These are phyloP conservation scores for Myxozyma mucilagina DNA, from an alignment of 805 yeast genomes.

Conservation along the genomic window DNA sequence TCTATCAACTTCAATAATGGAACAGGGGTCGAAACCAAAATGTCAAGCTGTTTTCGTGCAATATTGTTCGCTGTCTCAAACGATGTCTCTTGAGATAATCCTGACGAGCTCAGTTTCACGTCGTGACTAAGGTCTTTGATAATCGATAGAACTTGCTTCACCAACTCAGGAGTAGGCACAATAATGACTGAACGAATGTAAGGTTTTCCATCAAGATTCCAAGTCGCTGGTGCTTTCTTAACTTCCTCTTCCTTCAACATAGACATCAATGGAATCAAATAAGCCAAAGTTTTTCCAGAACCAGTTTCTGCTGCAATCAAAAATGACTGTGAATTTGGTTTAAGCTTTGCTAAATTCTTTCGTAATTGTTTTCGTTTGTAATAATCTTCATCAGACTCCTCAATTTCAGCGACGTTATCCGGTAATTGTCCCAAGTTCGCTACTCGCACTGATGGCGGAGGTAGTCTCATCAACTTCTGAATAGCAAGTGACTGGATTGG, in stretches of 20 bases:
- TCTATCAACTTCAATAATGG: slow-evolving; percentile 36
- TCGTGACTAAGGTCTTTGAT: slow-evolving; percentile 32
- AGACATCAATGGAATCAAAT: slow-evolving; percentile 72
- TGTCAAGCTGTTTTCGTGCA: slow-evolving; percentile 58
- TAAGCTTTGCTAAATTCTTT: slow-evolving; percentile 28
- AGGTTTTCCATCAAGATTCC: slow-evolving; percentile 43
- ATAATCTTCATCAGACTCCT: slow-evolving; percentile 23
- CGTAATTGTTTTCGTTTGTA: slow-evolving; percentile 13
- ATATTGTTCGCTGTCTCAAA: slow-evolving; percentile 22
- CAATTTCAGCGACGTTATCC: not conserved
- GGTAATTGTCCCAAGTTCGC: slow-evolving; percentile 6
- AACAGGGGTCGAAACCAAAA: slow-evolving; percentile 79
- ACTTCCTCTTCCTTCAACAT: slow-evolving; percentile 61
- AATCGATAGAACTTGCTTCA: slow-evolving; percentile 67
- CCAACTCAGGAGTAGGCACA: slow-evolving; percentile 87
- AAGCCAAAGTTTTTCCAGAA: slow-evolving; percentile 94
- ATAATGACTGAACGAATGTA: slow-evolving; percentile 70
- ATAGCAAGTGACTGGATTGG: slow-evolving; percentile 82
- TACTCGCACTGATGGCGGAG: slow-evolving; percentile 16
- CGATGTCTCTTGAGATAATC: slow-evolving; percentile 23
- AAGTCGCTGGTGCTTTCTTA: slow-evolving; percentile 40
- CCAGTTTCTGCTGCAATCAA: slow-evolving; percentile 96
- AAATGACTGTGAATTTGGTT: slow-evolving; percentile 55
- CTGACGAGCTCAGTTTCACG: slow-evolving; percentile 37
- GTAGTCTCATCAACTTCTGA: slow-evolving; percentile 38